Conservation (phyloP, 257 asterid species). For the Solanum piurae region DNA sequence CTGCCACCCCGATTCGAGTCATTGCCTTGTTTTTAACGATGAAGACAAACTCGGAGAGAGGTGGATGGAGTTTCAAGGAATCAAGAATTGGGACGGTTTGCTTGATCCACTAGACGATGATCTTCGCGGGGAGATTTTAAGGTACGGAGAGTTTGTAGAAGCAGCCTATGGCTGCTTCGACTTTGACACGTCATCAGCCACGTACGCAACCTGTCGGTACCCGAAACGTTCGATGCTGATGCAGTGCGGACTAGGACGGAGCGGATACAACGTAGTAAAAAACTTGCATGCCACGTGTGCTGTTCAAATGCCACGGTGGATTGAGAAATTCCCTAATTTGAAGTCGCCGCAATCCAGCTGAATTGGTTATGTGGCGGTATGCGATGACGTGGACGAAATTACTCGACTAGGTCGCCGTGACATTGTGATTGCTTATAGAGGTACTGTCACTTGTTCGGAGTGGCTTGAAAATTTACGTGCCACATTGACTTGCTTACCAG, state of each 20-base stretch:
- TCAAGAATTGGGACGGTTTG: background rate
- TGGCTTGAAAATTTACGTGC: constrained; percentile 85
- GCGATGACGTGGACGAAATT: constrained; percentile 48
- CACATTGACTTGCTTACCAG: constrained; percentile 35
- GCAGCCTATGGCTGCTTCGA: background rate
- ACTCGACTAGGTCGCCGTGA: constrained; percentile 69
- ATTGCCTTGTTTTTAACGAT: background rate
- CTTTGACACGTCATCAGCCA: background rate
- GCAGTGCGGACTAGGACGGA: background rate
- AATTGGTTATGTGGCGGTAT: constrained; percentile 90
- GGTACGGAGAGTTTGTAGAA: background rate
- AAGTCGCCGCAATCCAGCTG: constrained; percentile 56
- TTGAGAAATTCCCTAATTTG: constrained; percentile 34
- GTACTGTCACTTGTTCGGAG: constrained; percentile 76
- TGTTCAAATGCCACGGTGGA: constrained; percentile 53
- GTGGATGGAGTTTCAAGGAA: background rate
- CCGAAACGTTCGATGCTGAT: background rate
- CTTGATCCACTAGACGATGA: background rate
- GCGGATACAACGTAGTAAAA: background rate
- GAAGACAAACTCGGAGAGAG: background rate
- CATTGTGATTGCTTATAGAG: constrained; percentile 77
- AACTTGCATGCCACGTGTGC: constrained; percentile 66
- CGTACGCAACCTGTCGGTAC: background rate
- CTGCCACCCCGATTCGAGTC: background rate
- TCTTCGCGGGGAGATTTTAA: background rate